Evolutionary conservation across 441 rosid genomes (phyloP).

Genomic region (Populus hybrid): DNA sequence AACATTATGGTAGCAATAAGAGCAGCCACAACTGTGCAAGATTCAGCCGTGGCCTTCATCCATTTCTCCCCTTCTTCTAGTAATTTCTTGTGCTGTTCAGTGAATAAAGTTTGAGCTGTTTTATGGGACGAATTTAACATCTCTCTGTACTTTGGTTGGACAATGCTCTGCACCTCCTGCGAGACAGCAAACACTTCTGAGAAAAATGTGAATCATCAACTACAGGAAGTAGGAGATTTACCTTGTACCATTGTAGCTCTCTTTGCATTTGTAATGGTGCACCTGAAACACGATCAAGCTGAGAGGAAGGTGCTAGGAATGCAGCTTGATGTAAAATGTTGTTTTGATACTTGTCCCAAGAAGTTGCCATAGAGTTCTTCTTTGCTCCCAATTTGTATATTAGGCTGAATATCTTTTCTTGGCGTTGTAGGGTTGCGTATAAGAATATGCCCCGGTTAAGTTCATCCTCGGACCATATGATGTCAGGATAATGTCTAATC

Average conservation of each 20-base stretch:
- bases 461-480: slow-evolving; percentile 49
- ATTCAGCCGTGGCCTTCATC: slow-evolving; percentile 67
- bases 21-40: slow-evolving; percentile 71
- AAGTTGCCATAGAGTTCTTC: slow-evolving; percentile 43
- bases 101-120: slow-evolving; percentile 51
- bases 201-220: neutral
- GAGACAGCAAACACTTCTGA: neutral
- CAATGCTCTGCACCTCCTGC: slow-evolving; percentile 69
- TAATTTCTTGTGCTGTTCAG: slow-evolving; percentile 45
- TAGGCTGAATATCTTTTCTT: slow-evolving; percentile 68
- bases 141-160: slow-evolving; percentile 55
- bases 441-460: slow-evolving; percentile 41
- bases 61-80: slow-evolving; percentile 65
- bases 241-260: slow-evolving; percentile 73
- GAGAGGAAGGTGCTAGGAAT: slow-evolving; percentile 46
- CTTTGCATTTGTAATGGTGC: slow-evolving; percentile 81
- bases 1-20: slow-evolving; percentile 74
- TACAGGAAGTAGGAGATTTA: slow-evolving; percentile 1
- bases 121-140: slow-evolving; percentile 36
- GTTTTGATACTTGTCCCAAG: slow-evolving; percentile 41
- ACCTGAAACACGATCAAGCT: slow-evolving; percentile 60
- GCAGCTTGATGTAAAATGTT: slow-evolving; percentile 76
- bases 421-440: slow-evolving; percentile 56
- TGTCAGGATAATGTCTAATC: slow-evolving; percentile 49
- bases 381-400: slow-evolving; percentile 60